Evolutionary conservation across 306 rosid genomes (phyloP).

Genomic region (Glycyrrhiza uralensis): DNA sequence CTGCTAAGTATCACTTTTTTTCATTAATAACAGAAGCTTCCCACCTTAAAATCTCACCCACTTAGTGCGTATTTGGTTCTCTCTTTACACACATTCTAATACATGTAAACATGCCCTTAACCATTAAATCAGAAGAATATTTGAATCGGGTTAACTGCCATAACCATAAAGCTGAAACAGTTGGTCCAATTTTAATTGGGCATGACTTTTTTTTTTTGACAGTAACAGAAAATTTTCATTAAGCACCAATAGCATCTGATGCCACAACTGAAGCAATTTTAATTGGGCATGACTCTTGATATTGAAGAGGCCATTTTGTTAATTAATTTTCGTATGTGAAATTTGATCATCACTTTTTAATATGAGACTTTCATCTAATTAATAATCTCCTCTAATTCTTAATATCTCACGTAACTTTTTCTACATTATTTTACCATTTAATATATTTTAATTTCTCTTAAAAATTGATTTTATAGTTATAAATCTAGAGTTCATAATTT

Average conservation of each 20-base stretch:
- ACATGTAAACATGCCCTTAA: neutral
- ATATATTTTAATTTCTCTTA: too few species aligned
- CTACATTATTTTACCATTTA: too few species aligned
- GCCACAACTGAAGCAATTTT: too few species aligned
- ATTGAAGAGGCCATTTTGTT: neutral
- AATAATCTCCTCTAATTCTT: too few species aligned
- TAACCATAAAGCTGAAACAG: neutral
- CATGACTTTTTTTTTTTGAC: too few species aligned
- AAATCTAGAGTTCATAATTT: too few species aligned
- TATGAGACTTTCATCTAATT: too few species aligned
- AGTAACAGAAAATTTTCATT: too few species aligned
- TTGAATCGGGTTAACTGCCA: neutral
- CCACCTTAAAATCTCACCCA: neutral
- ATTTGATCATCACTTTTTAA: too few species aligned
- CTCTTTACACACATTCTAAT: neutral
- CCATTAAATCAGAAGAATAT: neutral
- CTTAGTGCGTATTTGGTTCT: neutral
- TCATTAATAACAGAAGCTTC: constrained; percentile 19
- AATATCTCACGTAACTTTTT: too few species aligned
- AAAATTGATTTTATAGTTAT: too few species aligned
- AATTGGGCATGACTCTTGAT: neutral
- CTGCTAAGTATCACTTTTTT: constrained; percentile 13
- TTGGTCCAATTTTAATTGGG: neutral
- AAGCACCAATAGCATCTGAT: too few species aligned
- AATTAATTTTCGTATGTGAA: neutral